phyloP scores from a whole-genome alignment of 2,329 filamentous ascomycete genomes.

The Metarhizium sp. region DNA sequence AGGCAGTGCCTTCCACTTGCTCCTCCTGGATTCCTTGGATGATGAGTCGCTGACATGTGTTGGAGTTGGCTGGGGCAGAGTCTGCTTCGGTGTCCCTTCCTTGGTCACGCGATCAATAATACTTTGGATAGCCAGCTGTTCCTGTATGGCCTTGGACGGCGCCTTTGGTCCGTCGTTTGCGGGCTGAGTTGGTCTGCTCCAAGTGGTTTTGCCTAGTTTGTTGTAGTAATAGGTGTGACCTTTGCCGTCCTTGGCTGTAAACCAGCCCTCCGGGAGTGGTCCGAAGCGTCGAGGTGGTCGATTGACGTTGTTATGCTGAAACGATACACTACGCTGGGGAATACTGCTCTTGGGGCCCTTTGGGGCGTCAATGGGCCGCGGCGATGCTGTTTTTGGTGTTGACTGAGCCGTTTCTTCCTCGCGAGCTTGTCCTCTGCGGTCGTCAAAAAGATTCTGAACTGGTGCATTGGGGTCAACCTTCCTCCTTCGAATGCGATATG shows the following conservation, averaged over 20 bases:
- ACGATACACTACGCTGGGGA: conserved; percentile 42
- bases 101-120: conserved; percentile 81
- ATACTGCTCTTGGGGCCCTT: conserved; percentile 52
- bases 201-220: conserved; percentile 66
- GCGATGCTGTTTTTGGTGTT: conserved; percentile 30
- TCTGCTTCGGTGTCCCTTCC: conserved; percentile 41
- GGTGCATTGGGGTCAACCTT: conserved; percentile 65
- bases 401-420: conserved; percentile 29
- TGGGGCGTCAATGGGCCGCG: conserved; percentile 41
- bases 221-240: conserved; percentile 83
- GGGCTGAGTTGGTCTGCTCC: conserved; percentile 66
- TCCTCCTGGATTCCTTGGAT: conserved; percentile 49
- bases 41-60: conserved; percentile 37
- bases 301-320: conserved; percentile 36
- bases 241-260: conserved; percentile 58
- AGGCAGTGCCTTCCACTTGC: conserved; percentile 61
- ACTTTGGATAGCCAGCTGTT: conserved; percentile 70
- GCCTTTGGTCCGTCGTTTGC: conserved; percentile 56
- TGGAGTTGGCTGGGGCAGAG: conserved; percentile 56
- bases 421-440: conserved; percentile 45
- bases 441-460: conserved; percentile 47
- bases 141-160: conserved; percentile 51
- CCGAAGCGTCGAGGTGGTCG: conserved; percentile 42
- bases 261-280: conserved; percentile 78
- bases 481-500: conserved; percentile 86